Evolutionary conservation across 2,329 filamentous ascomycete species (phyloP), one percentile per base, ranked within the genome.

Genomic region (Hypoxylon sp.): DNA sequence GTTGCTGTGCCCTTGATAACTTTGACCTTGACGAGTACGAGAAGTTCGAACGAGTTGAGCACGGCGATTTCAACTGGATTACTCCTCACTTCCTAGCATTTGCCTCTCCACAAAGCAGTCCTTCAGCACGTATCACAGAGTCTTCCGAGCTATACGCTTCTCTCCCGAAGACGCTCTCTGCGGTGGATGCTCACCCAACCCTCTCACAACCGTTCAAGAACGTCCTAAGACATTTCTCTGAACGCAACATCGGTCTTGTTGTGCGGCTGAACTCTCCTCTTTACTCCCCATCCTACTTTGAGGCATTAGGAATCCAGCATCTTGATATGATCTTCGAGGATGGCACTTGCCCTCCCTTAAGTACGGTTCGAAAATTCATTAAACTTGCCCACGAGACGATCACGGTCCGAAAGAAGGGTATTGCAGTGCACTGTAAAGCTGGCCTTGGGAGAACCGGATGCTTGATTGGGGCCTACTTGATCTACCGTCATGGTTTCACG

Each of bases 281-380:
- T 6, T 99, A 99, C 85, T 97, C 93, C 0, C 93, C 96, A 0
- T 94, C 94, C n/a, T 98, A 95, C 83, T 99, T 99, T 80, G 96
- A 95, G 71, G 93, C 94, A 2, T 86, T 99, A 57, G 95, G 95
- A 31, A 98, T 99, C 77, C 91, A 94, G 75, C 96, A 99, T 79
- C 86, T 98, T 44, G 96, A 99, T 82, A 99, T 99, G 96, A 98
- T 99, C 76, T 99, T 99, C 77, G 96, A 98, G 76, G 96, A 99
- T 75, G 96, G 96, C 71, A 99, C 96, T 3, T 99, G 96, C 79
- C 96, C 96, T 21, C 90, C 93, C 1, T 84, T 99, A 57, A 89
- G 89, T 17, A 91, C 94, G n/a, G 96, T 99, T 29, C 90, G 93
- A 73, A 94, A 94, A 78, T 99, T 99, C 79, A 95, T 99, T 80